Evolutionary conservation across 495 filamentous ascomycete genomes (phyloP).

Genomic region (Pyronema domesticum): DNA sequence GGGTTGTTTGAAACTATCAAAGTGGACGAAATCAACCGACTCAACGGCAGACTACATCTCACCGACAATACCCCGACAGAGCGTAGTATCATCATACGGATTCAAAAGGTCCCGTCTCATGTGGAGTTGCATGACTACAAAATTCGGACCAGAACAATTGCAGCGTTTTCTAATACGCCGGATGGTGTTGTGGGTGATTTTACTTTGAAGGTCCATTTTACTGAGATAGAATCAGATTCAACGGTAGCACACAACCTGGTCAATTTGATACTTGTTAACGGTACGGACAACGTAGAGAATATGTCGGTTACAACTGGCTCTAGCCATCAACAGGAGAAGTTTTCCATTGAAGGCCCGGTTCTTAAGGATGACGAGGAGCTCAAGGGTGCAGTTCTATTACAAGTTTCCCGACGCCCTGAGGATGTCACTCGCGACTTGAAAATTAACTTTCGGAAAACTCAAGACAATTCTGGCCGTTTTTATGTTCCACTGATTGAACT

Average conservation of each 20-base stretch:
- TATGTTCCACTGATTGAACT: constrained; percentile 1
- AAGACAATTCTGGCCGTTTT: not conserved
- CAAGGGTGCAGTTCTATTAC: not conserved
- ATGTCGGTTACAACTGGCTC: not conserved
- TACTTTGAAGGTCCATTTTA: constrained; percentile 1
- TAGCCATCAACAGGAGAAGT: not conserved
- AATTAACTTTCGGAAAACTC: constrained; percentile 10
- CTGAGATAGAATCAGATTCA: not conserved
- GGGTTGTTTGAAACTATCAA: not conserved
- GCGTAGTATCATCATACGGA: constrained; percentile 1
- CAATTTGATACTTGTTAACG: constrained; percentile 2
- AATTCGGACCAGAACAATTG: constrained; percentile 2
- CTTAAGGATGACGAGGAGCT: constrained; percentile 1
- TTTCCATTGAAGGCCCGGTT: not conserved
- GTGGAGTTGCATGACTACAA: constrained; percentile 1
- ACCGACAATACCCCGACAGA: not conserved
- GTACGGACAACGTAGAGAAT: not conserved
- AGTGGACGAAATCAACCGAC: not conserved
- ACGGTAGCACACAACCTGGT: not conserved
- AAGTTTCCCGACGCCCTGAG: constrained; percentile 2
- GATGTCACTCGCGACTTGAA: constrained; percentile 22
- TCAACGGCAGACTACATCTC: not conserved
- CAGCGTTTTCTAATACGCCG: not conserved
- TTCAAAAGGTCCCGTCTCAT: not conserved
- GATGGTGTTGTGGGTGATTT: not conserved